These are phyloP conservation scores for Blastomyces percursus DNA, from an alignment of 2,329 filamentous ascomycete species.

Conservation along the genomic window DNA sequence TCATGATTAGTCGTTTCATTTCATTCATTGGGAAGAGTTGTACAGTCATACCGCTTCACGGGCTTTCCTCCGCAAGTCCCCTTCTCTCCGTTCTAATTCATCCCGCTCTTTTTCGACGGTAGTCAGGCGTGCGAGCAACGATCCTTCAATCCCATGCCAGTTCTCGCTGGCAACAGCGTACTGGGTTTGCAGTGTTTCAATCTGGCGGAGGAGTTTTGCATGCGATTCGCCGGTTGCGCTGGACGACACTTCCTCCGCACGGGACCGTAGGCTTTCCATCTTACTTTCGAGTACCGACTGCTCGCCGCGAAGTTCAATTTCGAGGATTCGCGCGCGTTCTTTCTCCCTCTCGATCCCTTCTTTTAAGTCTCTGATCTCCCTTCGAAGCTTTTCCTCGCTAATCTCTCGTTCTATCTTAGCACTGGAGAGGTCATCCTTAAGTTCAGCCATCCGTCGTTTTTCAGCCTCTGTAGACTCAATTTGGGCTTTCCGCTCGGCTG, in stretches of 20 bases:
- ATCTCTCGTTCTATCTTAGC: conserved; percentile 66
- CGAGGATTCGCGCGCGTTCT: conserved; percentile 56
- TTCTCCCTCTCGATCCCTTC: conserved; percentile 62
- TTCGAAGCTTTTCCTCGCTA: conserved; percentile 52
- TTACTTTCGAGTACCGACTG: conserved; percentile 69
- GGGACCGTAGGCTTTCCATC: conserved; percentile 72
- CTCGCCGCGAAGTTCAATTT: conserved; percentile 73
- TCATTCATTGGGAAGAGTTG: background rate
- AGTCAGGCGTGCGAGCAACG: conserved; percentile 63
- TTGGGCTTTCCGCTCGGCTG: conserved; percentile 55
- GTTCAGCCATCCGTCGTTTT: conserved; percentile 42
- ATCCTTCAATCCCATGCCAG: conserved; percentile 92
- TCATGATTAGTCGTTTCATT: conserved; percentile 19
- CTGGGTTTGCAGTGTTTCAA: conserved; percentile 91
- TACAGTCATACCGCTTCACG: conserved; percentile 61
- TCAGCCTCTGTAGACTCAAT: conserved; percentile 59
- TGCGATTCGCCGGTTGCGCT: conserved; percentile 71
- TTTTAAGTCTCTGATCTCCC: conserved; percentile 59
- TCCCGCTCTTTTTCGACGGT: conserved; percentile 83
- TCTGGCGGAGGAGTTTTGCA: conserved; percentile 80
- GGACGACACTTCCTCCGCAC: conserved; percentile 81
- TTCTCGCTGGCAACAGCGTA: conserved; percentile 92
- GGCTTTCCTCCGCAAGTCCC: conserved; percentile 78
- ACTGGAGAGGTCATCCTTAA: conserved; percentile 55
- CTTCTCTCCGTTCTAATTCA: conserved; percentile 70